phyloP scores from a whole-genome alignment of 208 protist species.

The Leishmania martiniquensis region DNA sequence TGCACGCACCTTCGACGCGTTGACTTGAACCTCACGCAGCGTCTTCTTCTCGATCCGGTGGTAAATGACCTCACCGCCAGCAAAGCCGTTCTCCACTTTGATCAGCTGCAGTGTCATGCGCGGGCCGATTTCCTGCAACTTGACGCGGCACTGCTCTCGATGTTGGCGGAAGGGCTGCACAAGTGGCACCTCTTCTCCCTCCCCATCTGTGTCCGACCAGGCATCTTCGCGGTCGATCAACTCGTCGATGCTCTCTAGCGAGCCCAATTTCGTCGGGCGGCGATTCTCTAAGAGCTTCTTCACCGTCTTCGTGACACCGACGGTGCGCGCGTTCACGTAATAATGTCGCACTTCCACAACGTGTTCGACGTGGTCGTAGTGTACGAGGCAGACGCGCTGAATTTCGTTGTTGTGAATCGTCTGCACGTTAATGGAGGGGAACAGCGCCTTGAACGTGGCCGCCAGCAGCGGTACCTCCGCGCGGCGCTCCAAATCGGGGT shows the following conservation, averaged over 20 bases:
- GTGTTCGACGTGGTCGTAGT: conserved; percentile 89
- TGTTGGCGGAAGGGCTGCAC: conserved; percentile 87
- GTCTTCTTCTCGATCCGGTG: conserved; percentile 74
- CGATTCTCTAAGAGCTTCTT: conserved; percentile 91
- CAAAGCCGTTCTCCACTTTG: conserved; percentile 93
- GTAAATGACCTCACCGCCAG: conserved; percentile 84
- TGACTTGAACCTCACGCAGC: conserved; percentile 61
- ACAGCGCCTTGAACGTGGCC: conserved; percentile 86
- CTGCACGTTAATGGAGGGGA: conserved; percentile 84
- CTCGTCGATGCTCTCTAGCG: conserved; percentile 77
- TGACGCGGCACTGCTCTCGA: conserved; percentile 89
- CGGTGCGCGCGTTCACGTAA: conserved; percentile 81
- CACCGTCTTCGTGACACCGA: conserved; percentile 79
- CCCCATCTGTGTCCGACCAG: conserved; percentile 91
- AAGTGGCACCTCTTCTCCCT: conserved; percentile 91
- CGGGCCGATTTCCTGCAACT: conserved; percentile 92
- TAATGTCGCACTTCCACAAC: conserved; percentile 92
- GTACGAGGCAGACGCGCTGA: conserved; percentile 86
- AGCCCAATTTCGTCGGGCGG: conserved; percentile 79
- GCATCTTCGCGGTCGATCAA: conserved; percentile 84
- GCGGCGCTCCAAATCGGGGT: conserved; percentile 59
- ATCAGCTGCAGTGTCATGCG: conserved; percentile 90
- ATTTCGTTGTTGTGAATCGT: conserved; percentile 80
- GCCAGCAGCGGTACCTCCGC: conserved; percentile 83
- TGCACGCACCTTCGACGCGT: conserved; percentile 72